phyloP scores from a whole-genome alignment of 805 yeast species.

The Candida yuanshanica region DNA sequence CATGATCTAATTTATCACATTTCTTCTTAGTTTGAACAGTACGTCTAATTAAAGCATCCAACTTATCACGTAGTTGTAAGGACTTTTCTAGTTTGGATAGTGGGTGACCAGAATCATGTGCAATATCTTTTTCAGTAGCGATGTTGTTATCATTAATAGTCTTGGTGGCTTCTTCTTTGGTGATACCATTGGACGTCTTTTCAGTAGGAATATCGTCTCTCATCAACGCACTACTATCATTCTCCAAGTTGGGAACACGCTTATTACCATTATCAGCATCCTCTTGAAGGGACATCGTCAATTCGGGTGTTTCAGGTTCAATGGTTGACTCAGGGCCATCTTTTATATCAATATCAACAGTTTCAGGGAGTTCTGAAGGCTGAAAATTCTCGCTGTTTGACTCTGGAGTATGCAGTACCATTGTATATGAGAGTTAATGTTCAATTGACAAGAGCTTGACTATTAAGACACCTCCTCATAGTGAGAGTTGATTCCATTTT shows the following conservation, averaged over 20 bases:
- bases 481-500: no score
- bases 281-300: no score
- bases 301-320: no score
- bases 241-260: no score
- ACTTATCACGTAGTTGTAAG: constrained; percentile 26
- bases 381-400: neutral
- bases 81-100: constrained; percentile 21
- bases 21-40: constrained; percentile 40
- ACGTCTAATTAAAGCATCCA: constrained; percentile 28
- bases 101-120: neutral
- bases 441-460: no score
- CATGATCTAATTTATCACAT: constrained; percentile 64
- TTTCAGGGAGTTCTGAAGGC: neutral
- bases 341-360: neutral
- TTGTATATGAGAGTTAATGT: no score
- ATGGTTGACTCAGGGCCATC: no score
- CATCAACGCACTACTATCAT: no score
- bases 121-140: neutral
- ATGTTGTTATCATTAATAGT: neutral
- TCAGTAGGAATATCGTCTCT: no score
- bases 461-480: no score
- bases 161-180: neutral
- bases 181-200: no score
- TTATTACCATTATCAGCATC: no score
- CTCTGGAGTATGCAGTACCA: neutral